A percentile compares a stretch with the other conserved stretches of the same genome.
phyloP scores from a whole-genome alignment of 768 basidiomycete species.

The Boletus insuetus region DNA sequence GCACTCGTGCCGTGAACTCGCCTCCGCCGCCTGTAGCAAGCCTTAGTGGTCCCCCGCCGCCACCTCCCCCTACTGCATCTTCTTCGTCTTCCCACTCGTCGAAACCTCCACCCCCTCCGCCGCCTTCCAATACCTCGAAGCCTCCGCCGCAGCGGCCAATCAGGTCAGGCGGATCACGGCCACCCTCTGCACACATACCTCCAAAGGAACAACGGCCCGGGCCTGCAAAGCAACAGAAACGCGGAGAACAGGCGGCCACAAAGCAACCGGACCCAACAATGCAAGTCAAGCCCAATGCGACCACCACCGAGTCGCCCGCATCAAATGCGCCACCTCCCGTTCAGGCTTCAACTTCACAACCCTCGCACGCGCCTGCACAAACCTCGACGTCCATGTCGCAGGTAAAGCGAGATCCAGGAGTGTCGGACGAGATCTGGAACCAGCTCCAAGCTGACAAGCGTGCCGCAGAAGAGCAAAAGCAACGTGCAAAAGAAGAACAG shows the following conservation, averaged over 20 bases:
- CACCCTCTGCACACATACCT: conserved; percentile 16
- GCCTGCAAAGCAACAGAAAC: neutral
- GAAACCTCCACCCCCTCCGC: conserved; percentile 19
- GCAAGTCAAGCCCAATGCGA: too few species aligned
- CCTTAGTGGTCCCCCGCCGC: conserved; percentile 19
- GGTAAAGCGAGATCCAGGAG: conserved; percentile 45
- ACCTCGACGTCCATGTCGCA: neutral
- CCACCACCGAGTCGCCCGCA: neutral
- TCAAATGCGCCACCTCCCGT: neutral
- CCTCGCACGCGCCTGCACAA: neutral
- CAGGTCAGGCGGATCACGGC: conserved; percentile 1
- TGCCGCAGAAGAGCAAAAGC: conserved; percentile 20
- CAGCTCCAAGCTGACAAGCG: conserved; percentile 42
- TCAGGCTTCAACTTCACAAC: neutral
- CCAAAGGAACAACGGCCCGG: neutral
- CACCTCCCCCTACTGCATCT: conserved; percentile 19
- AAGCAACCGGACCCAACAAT: neutral
- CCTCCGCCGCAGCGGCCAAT: neutral
- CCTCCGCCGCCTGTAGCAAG: conserved; percentile 18
- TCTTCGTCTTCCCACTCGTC: conserved; percentile 21
- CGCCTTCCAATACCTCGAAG: neutral
- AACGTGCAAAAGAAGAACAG: conserved; percentile 18
- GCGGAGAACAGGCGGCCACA: neutral
- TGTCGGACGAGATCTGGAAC: conserved; percentile 50
- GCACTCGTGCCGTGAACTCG: neutral